Conservation (phyloP, 192 early-diverging fungal genomes). For the Dissophora ornata region DNA sequence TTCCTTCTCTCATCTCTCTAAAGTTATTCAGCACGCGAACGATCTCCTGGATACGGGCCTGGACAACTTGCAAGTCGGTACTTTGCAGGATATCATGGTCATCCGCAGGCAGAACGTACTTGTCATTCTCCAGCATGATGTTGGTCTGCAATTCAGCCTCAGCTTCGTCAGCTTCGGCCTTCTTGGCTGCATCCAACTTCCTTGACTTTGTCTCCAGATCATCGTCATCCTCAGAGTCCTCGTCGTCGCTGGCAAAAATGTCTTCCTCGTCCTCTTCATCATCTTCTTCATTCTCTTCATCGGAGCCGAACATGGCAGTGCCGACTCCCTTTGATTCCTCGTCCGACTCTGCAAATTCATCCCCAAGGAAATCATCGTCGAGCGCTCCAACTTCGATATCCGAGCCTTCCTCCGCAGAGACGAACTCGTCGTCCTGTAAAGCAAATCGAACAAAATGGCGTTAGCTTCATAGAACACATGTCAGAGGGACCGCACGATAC, state of each 20-base stretch:
- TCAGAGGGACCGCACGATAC: no score
- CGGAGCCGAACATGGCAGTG: constrained; percentile 57
- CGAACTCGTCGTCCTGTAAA: constrained; percentile 46
- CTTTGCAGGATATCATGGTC: constrained; percentile 69
- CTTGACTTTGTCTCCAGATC: constrained; percentile 81
- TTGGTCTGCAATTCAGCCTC: constrained; percentile 81
- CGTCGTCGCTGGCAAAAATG: constrained; percentile 43
- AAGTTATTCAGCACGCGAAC: constrained; percentile 93
- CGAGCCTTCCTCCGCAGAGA: constrained; percentile 58
- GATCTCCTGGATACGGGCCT: constrained; percentile 91
- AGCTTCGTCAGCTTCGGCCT: constrained; percentile 77
- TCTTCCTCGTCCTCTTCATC: constrained; percentile 55
- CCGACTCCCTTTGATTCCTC: constrained; percentile 61
- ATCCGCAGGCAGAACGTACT: constrained; percentile 73
- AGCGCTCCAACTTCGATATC: constrained; percentile 44
- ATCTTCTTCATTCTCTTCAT: constrained; percentile 55
- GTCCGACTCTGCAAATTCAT: constrained; percentile 59
- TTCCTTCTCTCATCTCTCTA: constrained; percentile 79
- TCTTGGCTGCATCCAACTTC: constrained; percentile 68
- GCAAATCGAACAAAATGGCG: no score
- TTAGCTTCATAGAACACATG: no score
- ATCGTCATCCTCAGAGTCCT: constrained; percentile 57
- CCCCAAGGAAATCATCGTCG: constrained; percentile 54
- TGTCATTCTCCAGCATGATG: constrained; percentile 73
- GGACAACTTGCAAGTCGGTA: constrained; percentile 79